Evolutionary conservation across 345 rosid genomes (phyloP).

Genomic region (Populus ilicifolia): DNA sequence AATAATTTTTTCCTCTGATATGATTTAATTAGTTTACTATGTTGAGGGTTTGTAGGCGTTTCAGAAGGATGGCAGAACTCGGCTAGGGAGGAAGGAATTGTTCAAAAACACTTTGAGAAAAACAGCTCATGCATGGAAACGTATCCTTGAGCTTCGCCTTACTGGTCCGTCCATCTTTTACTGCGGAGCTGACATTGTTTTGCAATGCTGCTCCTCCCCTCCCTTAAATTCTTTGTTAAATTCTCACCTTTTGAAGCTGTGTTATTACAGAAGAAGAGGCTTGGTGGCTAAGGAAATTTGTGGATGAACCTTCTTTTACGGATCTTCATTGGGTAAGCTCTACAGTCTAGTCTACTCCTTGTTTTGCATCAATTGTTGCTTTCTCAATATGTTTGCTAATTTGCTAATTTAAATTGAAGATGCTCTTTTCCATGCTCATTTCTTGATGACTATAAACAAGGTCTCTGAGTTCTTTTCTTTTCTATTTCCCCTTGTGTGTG

Average conservation of each 20-base stretch:
- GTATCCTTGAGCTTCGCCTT: conserved; percentile 81
- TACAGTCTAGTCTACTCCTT: not conserved
- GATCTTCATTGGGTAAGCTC: conserved; percentile 91
- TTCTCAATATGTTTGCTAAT: not conserved
- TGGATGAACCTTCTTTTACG: conserved; percentile 80
- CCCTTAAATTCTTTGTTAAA: not conserved
- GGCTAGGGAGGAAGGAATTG: conserved; percentile 82
- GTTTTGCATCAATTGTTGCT: not conserved
- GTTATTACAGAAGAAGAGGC: conserved; percentile 84
- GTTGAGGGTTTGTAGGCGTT: conserved; percentile 47
- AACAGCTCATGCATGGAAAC: conserved; percentile 83
- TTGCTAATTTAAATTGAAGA: not conserved
- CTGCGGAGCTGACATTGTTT: not conserved
- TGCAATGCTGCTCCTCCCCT: too few species aligned
- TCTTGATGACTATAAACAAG: not conserved
- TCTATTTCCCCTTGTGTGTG: not conserved
- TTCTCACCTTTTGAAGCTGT: not conserved
- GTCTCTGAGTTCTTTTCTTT: not conserved
- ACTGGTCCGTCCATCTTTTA: conserved; percentile 40
- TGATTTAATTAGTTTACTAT: not conserved
- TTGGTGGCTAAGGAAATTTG: conserved; percentile 48
- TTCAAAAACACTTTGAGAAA: conserved; percentile 81
- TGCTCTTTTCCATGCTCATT: conserved; percentile 1
- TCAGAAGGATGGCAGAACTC: conserved; percentile 62
- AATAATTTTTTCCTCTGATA: not conserved